Conservation (phyloP, 192 early-diverging fungal genomes). For the Anaeromyces robustus region DNA sequence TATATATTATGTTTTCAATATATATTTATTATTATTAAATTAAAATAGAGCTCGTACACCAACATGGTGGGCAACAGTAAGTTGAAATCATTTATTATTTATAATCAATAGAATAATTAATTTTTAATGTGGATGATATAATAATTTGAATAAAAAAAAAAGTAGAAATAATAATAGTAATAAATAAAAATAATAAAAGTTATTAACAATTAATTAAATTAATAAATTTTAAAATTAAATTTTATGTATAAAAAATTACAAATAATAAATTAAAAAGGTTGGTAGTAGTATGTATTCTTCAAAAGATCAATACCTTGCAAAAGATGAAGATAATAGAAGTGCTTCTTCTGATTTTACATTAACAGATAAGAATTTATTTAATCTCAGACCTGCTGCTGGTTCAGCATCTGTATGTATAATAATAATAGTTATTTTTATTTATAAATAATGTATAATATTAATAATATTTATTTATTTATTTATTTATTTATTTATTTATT, state of each 20-base stretch:
- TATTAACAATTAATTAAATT: too few species aligned
- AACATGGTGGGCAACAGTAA: slow-evolving; percentile 52
- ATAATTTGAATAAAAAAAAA: too few species aligned
- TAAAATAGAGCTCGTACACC: slow-evolving; percentile 19
- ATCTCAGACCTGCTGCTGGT: neutral
- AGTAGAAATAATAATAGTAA: too few species aligned
- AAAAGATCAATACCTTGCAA: slow-evolving; percentile 37
- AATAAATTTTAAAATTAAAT: neutral
- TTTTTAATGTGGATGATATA: too few species aligned
- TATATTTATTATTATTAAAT: neutral
- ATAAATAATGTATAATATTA: too few species aligned
- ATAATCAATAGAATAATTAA: too few species aligned
- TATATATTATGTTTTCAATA: too few species aligned
- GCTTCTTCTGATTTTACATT: slow-evolving; percentile 3
- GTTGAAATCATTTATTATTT: neutral
- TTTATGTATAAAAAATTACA: neutral
- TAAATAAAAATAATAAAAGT: too few species aligned
- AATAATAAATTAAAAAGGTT: neutral
- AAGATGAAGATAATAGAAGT: slow-evolving; percentile 22
- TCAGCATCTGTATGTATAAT: neutral
- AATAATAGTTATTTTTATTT: neutral
- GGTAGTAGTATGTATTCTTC: slow-evolving; percentile 46
- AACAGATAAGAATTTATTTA: slow-evolving; percentile 1
- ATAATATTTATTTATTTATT: too few species aligned
- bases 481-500: too few species aligned